These are phyloP conservation scores for Chenopodium berlandieri DNA, from an alignment of 148 eudicot genomes.

Conservation along the genomic window DNA sequence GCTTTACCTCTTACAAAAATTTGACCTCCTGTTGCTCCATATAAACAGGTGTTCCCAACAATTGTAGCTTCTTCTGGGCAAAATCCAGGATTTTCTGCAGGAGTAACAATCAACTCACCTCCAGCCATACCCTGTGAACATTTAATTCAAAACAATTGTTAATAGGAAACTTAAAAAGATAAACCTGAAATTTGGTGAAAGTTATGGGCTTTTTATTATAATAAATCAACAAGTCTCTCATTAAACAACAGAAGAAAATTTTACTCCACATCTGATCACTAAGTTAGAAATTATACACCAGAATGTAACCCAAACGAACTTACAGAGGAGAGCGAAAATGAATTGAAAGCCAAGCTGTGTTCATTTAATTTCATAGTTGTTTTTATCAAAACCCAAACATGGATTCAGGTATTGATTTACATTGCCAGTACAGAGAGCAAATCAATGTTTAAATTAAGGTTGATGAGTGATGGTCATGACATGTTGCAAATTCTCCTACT, in stretches of 20 bases:
- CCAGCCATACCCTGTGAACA: constrained; percentile 91
- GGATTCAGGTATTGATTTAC: background rate
- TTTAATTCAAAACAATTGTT: constrained; percentile 8
- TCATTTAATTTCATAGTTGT: background rate
- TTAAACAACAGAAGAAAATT: background rate
- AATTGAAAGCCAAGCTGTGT: background rate
- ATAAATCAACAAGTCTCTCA: background rate
- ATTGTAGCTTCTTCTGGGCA: constrained; percentile 89
- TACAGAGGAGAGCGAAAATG: background rate
- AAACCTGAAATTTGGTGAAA: background rate
- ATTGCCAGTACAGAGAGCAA: background rate
- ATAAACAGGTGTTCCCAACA: constrained; percentile 88
- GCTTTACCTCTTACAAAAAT: constrained; percentile 90
- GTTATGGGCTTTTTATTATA: background rate
- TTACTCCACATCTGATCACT: background rate
- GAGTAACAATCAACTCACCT: constrained; percentile 86
- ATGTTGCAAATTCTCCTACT: constrained; percentile 13
- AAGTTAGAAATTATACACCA: background rate
- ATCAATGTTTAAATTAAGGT: background rate
- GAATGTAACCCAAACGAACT: background rate
- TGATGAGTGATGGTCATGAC: background rate
- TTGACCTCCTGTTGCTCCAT: constrained; percentile 99
- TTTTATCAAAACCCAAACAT: background rate
- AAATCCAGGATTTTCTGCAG: constrained; percentile 87
- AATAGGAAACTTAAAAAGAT: background rate